phyloP scores from a whole-genome alignment of 1,284 basidiomycete genomes.

The Boletus sp. region DNA sequence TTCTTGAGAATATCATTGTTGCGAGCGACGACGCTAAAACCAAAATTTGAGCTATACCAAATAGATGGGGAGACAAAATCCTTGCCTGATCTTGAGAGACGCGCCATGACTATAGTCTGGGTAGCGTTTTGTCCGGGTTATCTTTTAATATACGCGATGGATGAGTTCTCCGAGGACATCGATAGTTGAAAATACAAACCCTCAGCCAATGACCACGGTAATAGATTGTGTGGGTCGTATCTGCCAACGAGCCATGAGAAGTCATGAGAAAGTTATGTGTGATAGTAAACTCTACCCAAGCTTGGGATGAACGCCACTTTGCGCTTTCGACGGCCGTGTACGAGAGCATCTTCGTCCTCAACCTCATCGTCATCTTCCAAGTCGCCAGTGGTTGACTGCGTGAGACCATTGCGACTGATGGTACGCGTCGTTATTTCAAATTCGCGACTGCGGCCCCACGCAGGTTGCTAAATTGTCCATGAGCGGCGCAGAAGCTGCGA shows the following conservation, averaged over 20 bases:
- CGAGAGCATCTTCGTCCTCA: slow-evolving; percentile 47
- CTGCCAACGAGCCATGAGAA: slow-evolving; percentile 36
- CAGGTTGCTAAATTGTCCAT: slow-evolving; percentile 59
- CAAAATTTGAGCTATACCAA: slow-evolving; percentile 12
- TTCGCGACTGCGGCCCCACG: slow-evolving; percentile 78
- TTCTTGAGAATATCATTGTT: slow-evolving; percentile 82
- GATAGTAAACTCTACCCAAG: slow-evolving; percentile 50
- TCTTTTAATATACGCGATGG: slow-evolving; percentile 42
- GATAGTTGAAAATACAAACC: slow-evolving; percentile 42
- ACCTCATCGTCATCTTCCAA: slow-evolving; percentile 66
- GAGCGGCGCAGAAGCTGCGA: slow-evolving; percentile 14
- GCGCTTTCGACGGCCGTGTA: slow-evolving; percentile 66
- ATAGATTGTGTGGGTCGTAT: slow-evolving; percentile 82
- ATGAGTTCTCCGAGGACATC: slow-evolving; percentile 26
- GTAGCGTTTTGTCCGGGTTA: slow-evolving; percentile 71
- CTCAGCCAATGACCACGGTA: slow-evolving; percentile 83
- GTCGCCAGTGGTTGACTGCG: slow-evolving; percentile 66
- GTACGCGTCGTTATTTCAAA: slow-evolving; percentile 83
- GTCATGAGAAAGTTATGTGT: slow-evolving; percentile 17
- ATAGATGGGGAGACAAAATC: neutral
- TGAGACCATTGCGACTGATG: slow-evolving; percentile 55
- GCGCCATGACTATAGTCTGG: slow-evolving; percentile 67
- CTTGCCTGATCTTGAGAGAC: slow-evolving; percentile 74
- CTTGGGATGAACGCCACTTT: slow-evolving; percentile 75
- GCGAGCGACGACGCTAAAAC: slow-evolving; percentile 70